A percentile compares a stretch with the other conserved stretches of the same genome.
These are phyloP conservation scores for Pichia manshurica DNA, from an alignment of 805 yeast genomes.

Conservation along the genomic window DNA sequence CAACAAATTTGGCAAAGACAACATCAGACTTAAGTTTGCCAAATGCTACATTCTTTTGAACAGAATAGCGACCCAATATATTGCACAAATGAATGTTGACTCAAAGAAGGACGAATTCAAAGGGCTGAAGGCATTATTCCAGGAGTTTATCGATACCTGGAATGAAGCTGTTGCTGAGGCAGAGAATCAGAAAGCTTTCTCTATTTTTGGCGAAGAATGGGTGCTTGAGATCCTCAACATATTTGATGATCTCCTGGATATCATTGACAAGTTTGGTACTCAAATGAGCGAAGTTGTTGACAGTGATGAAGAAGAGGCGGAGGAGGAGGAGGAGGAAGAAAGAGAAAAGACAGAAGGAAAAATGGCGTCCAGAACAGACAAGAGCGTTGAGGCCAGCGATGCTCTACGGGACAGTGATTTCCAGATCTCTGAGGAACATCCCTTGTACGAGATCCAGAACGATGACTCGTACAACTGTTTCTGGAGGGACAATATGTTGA, in stretches of 20 bases:
- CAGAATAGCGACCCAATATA: slow-evolving; percentile 52
- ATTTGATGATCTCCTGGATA: slow-evolving; percentile 63
- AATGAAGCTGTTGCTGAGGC: slow-evolving; percentile 36
- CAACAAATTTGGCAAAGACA: slow-evolving; percentile 38
- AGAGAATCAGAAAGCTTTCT: slow-evolving; percentile 18
- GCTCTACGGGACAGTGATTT: slow-evolving; percentile 25
- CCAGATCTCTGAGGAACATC: slow-evolving; percentile 46
- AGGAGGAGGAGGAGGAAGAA: slow-evolving; percentile 34
- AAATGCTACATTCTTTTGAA: slow-evolving; percentile 50
- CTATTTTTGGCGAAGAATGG: slow-evolving; percentile 23
- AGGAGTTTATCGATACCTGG: slow-evolving; percentile 42
- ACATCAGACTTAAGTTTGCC: slow-evolving; percentile 43
- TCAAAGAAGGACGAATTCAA: slow-evolving; percentile 31
- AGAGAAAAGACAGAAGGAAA: slow-evolving; percentile 50
- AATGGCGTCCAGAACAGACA: slow-evolving; percentile 26
- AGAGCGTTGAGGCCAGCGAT: slow-evolving; percentile 11
- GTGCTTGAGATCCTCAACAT: slow-evolving; percentile 49
- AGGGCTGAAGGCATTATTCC: slow-evolving; percentile 38
- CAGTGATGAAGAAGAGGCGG: slow-evolving; percentile 46
- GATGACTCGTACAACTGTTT: slow-evolving; percentile 41
- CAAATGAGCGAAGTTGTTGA: slow-evolving; percentile 55
- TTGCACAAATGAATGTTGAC: slow-evolving; percentile 44
- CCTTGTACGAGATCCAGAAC: slow-evolving; percentile 42
- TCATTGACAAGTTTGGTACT: slow-evolving; percentile 60
- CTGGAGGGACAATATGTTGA: slow-evolving; percentile 45